Evolutionary conservation across 768 basidiomycete genomes (phyloP).

Genomic region (Boletellus ananiceps): DNA sequence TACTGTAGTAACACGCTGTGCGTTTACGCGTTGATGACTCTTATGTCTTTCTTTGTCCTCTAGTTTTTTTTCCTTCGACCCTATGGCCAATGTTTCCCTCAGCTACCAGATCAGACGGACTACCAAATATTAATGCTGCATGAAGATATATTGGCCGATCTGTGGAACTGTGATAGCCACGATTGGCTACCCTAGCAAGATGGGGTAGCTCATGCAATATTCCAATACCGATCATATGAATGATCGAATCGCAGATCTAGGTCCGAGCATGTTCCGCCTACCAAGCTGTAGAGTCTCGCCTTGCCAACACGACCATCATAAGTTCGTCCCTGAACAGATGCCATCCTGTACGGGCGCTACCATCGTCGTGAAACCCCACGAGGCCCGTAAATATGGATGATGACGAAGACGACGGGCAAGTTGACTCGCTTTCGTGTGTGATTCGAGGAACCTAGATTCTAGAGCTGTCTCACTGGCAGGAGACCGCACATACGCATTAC

Average conservation of each 20-base stretch:
- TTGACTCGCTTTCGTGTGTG: background rate
- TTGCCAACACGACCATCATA: background rate
- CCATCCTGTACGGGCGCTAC: constrained; percentile 28
- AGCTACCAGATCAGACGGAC: background rate
- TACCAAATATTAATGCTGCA: too few relatives aligned
- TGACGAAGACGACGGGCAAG: too few relatives aligned
- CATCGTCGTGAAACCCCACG: background rate
- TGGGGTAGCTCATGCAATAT: too few relatives aligned
- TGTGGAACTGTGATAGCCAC: too few relatives aligned
- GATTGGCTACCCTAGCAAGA: too few relatives aligned
- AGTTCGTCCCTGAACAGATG: background rate
- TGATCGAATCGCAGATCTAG: background rate
- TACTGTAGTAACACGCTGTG: too few relatives aligned
- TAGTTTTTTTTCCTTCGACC: background rate
- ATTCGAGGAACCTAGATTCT: background rate
- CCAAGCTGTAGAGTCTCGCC: constrained; percentile 23
- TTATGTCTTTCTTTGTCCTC: background rate
- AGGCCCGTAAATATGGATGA: too few relatives aligned
- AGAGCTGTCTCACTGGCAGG: too few relatives aligned
- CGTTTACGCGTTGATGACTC: too few relatives aligned
- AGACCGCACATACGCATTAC: too few relatives aligned
- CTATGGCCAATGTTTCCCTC: background rate
- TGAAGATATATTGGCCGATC: constrained; percentile 1
- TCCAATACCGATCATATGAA: background rate
- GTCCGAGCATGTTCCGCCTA: constrained; percentile 5